Base-by-base conservation (phyloP, 2,329 filamentous ascomycete genomes). In the Paraconiothyrium brasiliense region DNA sequence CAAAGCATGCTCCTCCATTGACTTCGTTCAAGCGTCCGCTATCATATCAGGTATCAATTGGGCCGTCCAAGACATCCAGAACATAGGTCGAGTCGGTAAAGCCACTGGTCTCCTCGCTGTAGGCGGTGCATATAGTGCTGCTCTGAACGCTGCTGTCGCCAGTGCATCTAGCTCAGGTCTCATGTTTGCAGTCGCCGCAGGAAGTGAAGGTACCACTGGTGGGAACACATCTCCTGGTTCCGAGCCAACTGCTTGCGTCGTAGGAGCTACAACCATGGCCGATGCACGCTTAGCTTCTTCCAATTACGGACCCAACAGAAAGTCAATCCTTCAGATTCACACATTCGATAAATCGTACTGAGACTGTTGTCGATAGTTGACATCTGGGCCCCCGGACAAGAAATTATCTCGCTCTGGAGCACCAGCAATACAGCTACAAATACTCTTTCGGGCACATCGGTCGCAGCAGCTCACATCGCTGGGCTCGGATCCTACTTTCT, bases 331-430 rank as follows among this genome's bases (percentile, higher is more conserved):
- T 3, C 1, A 20, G 1, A 20, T 20, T 41, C 4, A 4, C 37
- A n/a, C 9, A 41, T 4, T 1, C 13, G 11, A 41, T 2, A 16
- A 13, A 41, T 16, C 16, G 7, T 41, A 16, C 37, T 41, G n/a
- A 41, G 14, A n/a, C 3, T 4, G 1, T 14, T 14, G 14, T 16
- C n/a, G 37, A 11, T n/a, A 60, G 72, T 79, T 39, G 73, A 76
- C 39, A 67, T 78, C 13, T 76, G 68, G 34, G 76, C 74, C 5
- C 76, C 77, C 1, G 77, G 77, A 8, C 67, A 67, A 13, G 61
- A 67, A 8, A 71, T 79, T 35, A 74, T 78, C 1, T 83, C 80
- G 62, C 78, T 85, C 20, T 86, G 65, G 65, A 58, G 58, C 34
- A 60, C 80, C 22, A 71, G 73, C 47, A 75, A 76, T 47, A 67